Evolutionary conservation across 1,139 yeast genomes (phyloP), one percentile per base, ranked within the genome.

Genomic region (Neolecta irregularis): DNA sequence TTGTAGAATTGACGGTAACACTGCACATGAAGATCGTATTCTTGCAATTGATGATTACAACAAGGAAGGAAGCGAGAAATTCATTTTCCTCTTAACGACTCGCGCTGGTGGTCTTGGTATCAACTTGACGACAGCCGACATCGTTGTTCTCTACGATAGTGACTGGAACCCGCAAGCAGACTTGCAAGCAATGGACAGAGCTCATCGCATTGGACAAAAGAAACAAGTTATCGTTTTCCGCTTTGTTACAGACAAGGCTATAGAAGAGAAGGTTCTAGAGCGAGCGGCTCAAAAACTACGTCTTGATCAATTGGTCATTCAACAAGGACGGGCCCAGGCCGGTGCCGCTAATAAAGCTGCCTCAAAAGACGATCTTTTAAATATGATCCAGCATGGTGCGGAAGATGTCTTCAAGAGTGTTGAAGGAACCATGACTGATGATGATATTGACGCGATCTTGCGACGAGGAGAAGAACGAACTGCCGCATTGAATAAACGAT

Each of bases 141-240:
- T 76, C 40, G 98, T 88, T 38, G 69, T 88, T 6, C 59, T 88
- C 24, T 88, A 73, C 51, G 98, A 88, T 55, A 80, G 94, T 1
- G 98, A 88, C 57, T 88, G 98, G 98, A 88, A 88, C 51, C 98
- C 98, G 1, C 98, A 88, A 53, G 96, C 96, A 0, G 98, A 88
- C 64, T 64, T 88, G 48, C 98, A 88, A 57, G 96, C 98, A 1
- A 88, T 88, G 98, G 98, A 88, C 55, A 69, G 98, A 53, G 98
- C 98, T 0, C 98, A 88, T 55, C 73, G 98, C 61, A 88, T 88
- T 52, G 98, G 98, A 7, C 98, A 88, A 55, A 85, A 81, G 54
- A 88, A 85, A 51, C 98, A 88, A 57, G 98, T 88, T 5, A 72
- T 74, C 46, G 96, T 88, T 5, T 85, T 67, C 52, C 62, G 98